A percentile compares a stretch with the other conserved stretches of the same genome.
Conservation (phyloP, 352 stramenopile species). For the Pythium myriotylum region DNA sequence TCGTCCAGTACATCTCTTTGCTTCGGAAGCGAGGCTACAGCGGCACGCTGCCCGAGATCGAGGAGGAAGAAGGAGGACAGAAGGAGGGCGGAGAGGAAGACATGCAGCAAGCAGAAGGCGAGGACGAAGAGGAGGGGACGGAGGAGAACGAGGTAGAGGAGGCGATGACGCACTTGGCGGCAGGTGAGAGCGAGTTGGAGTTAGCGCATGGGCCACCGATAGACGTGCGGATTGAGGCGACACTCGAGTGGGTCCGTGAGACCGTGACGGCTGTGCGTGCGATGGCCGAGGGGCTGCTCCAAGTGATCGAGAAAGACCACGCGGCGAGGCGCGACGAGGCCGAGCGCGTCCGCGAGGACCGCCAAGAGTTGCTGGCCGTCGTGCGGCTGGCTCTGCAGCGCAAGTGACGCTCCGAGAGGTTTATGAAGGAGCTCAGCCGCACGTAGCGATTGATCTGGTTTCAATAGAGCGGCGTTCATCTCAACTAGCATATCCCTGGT, state of each 20-base stretch:
- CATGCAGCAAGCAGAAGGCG: not conserved
- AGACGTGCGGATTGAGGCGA: not conserved
- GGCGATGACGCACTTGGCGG: no score
- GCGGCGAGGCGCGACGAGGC: not conserved
- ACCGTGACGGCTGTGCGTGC: slow-evolving; percentile 5
- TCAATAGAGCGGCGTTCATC: no score
- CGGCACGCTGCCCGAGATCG: not conserved
- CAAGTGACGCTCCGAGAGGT: slow-evolving; percentile 2
- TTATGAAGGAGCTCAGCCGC: no score
- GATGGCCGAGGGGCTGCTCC: slow-evolving; percentile 3
- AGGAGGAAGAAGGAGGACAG: not conserved
- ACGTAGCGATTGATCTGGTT: no score
- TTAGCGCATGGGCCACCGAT: no score
- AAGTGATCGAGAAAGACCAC: slow-evolving; percentile 11
- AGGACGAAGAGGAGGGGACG: slow-evolving; percentile 4
- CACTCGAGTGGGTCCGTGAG: slow-evolving; percentile 1
- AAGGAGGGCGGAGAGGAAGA: not conserved
- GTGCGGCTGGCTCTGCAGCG: slow-evolving; percentile 7
- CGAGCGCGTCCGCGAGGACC: slow-evolving; percentile 5
- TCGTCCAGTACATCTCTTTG: slow-evolving; percentile 3
- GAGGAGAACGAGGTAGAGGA: not conserved
- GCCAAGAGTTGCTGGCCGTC: slow-evolving; percentile 11
- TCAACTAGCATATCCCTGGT: no score
- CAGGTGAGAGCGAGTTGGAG: no score
- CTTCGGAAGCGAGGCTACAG: not conserved